Evolutionary conservation across 2,329 filamentous ascomycete genomes (phyloP), one percentile per base, ranked within the genome.

Genomic region (Colletotrichum sansevieriae): DNA sequence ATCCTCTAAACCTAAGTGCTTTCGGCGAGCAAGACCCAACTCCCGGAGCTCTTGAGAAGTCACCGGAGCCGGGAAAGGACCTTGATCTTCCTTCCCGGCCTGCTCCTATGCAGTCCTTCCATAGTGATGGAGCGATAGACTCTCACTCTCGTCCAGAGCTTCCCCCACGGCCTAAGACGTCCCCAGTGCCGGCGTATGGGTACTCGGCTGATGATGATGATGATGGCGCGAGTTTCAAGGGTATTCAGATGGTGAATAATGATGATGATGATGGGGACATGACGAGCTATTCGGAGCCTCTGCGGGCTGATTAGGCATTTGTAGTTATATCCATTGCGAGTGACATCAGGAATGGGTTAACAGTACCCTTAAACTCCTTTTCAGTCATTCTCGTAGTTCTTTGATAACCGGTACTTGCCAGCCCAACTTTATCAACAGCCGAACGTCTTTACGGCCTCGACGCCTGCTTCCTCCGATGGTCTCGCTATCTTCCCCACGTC

Each of bases 191-290:
- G 11, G 52, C 33, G 10, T 22, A 59, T 12, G 57, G 63, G n/a
- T 64, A 68, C 22, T 57, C 44, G 15, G 64, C 68, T 15, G 46
- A 43, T 6, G 79, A 80, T 8, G 78, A 82, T 10, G 79, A 80
- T 8, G 78, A 29, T 29, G 7, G 82, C 10, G 80, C 78, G 15
- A 78, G 78, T 39, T 79, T 78, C 54, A 71, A 71, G 2, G 75
- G 73, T 4, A 83, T 83, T 39, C 73, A 69, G 25, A 81, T 83
- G 81, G 74, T 79, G 22, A 75, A 78, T 47, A 76, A 83, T 43
- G 79, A 79, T 43, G 76, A 79, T 43, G 76, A 73, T 18, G 73
- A 22, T 18, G 60, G 43, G 9, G 54, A 54, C 35, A 63, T 68
- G 57, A 68, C 52, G 39, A 58, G 11, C 9, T 63, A 41, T 39